Evolutionary conservation across 78 protist genomes (phyloP), one percentile per base, ranked within the genome.

Genomic region (Dictyostelium brefeldianum): DNA sequence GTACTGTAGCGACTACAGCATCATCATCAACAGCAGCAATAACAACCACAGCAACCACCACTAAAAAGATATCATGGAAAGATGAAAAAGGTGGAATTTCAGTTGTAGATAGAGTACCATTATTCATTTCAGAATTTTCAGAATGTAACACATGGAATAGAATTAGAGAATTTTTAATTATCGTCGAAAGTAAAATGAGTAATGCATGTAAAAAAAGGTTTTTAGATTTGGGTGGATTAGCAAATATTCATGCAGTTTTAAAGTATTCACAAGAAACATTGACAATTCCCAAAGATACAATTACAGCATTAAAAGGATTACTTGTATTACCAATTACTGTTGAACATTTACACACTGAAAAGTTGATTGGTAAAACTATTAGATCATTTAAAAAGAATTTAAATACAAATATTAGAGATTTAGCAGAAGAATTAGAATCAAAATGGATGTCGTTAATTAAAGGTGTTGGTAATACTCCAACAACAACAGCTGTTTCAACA

Each of bases 31-130:
- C 25, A 56, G 8, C 27, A 56, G 18, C 6, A 54, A 54, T 18
- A 53, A 46, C 62, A n/a, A 15, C 69, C 11, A 18, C 82, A 46
- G 8, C 81, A 25, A 22, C 71, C 9, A 71, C 80, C 1, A 27
- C 29, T 5, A 77, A 87, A 51, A 74, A 77, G 15, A 47, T 59
- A 47, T 71, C 70, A 25, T 87, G 93, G 93, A 74, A 51, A 25
- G 93, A 87, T 64, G 93, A 87, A 14, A 87, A 87, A 29, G 84
- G 84, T 36, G 83, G 85, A 10, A 41, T 78, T 10, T 64, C 84
- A 20, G 84, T 77, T 25, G 79, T 65, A 31, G 74, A 87, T 51
- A 59, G 80, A 77, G 93, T 87, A 22, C 84, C 83, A 27, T 2
- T 64, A 12, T 87, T 87, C 50, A 56, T 87, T n/a, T 78, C 77